phyloP scores from a whole-genome alignment of 2,329 filamentous ascomycete species.

The Fusarium sp. region DNA sequence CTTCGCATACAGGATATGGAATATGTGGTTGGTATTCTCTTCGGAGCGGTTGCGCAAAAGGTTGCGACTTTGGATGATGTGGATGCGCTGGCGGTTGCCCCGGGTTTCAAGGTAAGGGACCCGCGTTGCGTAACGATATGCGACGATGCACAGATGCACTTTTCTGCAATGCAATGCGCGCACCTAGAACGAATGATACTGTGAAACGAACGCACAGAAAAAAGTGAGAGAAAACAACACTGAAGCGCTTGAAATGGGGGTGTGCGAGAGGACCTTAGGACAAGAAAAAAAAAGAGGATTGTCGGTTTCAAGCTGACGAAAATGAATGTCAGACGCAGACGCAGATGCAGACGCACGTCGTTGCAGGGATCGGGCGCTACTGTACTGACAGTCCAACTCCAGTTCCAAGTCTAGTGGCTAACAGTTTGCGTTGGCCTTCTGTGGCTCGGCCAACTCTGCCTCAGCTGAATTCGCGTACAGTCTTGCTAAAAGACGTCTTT shows the following conservation, averaged over 20 bases:
- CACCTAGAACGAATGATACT: conserved; percentile 8
- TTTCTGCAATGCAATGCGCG: neutral
- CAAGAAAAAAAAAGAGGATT: conserved; percentile 31
- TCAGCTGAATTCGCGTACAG: conserved; percentile 14
- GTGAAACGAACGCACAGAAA: conserved; percentile 28
- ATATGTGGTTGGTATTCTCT: conserved; percentile 30
- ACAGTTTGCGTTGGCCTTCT: conserved; percentile 32
- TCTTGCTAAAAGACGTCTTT: neutral
- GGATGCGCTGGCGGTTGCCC: conserved; percentile 43
- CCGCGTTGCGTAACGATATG: conserved; percentile 24
- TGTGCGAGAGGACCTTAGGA: conserved; percentile 18
- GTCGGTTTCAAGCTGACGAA: conserved; percentile 47
- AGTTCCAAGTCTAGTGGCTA: conserved; percentile 27
- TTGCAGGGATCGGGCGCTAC: conserved; percentile 33
- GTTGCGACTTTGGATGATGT: conserved; percentile 5
- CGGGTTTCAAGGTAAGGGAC: conserved; percentile 40
- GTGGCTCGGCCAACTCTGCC: conserved; percentile 32
- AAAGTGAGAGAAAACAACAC: conserved; percentile 2
- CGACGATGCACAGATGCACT: conserved; percentile 21
- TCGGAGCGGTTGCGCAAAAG: conserved; percentile 19
- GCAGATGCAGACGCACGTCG: conserved; percentile 11
- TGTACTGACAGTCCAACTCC: conserved; percentile 7
- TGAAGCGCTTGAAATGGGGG: conserved; percentile 3
- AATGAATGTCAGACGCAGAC: conserved; percentile 39
- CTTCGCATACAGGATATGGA: conserved; percentile 11